Base-by-base conservation (phyloP, 352 stramenopile species). In the Globisporangium nunn region DNA sequence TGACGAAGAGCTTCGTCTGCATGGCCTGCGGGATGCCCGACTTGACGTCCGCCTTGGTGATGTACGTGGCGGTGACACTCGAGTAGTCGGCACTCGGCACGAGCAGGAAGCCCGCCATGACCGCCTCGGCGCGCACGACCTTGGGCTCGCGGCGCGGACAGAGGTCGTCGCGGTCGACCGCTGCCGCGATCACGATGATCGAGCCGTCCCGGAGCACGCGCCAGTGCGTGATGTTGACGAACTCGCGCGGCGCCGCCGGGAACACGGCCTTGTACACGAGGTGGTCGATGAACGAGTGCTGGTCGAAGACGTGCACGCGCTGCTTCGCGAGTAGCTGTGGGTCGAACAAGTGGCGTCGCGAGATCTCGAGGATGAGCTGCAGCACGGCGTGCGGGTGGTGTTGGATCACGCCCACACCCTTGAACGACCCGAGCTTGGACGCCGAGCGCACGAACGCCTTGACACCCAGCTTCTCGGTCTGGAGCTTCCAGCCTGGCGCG, bases 201-300 rank as follows among this genome's bases (percentile, higher is more conserved):
- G 72, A 72, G 51, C 74, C 71, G 46, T 82, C 75, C n/a, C 58
- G 52, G 10, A 91, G 71, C 56, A 87, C 74, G 12, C 81, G 81
- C 78, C 81, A 88, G 59, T 88, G 81, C 4, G 71, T 86, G n/a
- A 88, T 63, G 46, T 87, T 80, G 41, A 87, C 66, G 45, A 85
- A 88, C 37, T 88, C 76, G 33, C 74, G 73, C 17, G 69, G 58
- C 15, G 71, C 61, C 3, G 70, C 63, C 5, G 81, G 81, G 59
- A 91, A 88, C 37, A 86, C 66, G 1, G 74, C 65, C 64, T 88
- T 88, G 71, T 80, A 85, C 14, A 68, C 75, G 45, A 88, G 65
- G 59, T 88, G 74, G 54, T 91, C 78, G 49, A 91, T 71, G 60
- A 80, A 88, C 54, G 74, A 85, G 67, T 91, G 78, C 54, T 81